Evolutionary conservation across 495 filamentous ascomycete species (phyloP), one percentile per base, ranked within the genome.

Genomic region (Neurospora pannonica): DNA sequence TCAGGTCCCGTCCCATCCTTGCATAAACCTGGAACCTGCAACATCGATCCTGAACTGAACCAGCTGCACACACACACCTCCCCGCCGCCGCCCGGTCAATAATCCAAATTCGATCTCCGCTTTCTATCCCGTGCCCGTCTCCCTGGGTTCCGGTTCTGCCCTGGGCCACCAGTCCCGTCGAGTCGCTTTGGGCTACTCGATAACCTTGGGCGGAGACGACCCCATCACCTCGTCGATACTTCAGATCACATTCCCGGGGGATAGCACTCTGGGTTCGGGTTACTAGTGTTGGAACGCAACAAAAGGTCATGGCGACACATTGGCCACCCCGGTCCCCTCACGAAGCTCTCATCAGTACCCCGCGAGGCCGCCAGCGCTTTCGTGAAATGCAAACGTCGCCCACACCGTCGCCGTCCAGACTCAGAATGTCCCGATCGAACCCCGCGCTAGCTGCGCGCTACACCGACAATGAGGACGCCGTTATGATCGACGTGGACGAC

Each of bases 291-390:
- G 28, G 54, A 67, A 8, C 54, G 54, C 15, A 34, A 67, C 54
- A 67, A 34, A 62, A 67, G 54, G 71, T n/a, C 38, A 81, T 81
- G 80, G 79, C 79, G 28, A 82, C 84, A 74, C 88, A 90, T 82
- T 98, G 94, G 94, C 94, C 94, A 54, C 94, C 94, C 17, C 87
- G 91, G 80, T 97, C 94, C 19, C 94, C 94, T 70, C 90, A 93
- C 81, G 92, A 95, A 72, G 94, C 89, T 38, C 88, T 98, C 4
- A 83, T 97, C 34, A 92, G 90, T 81, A 95, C 93, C 6, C 94
- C 94, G 0, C 87, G 88, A 72, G 94, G 94, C 38, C 91, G 94
- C 76, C 88, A 90, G 77, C 90, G 88, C 74, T 84, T 91, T 74
- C 89, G 86, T 88, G 71, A 88, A 90, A 73, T 87, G 88, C 70